phyloP scores from a whole-genome alignment of 345 rosid species.

The rapeseed (Brassica napus) region DNA sequence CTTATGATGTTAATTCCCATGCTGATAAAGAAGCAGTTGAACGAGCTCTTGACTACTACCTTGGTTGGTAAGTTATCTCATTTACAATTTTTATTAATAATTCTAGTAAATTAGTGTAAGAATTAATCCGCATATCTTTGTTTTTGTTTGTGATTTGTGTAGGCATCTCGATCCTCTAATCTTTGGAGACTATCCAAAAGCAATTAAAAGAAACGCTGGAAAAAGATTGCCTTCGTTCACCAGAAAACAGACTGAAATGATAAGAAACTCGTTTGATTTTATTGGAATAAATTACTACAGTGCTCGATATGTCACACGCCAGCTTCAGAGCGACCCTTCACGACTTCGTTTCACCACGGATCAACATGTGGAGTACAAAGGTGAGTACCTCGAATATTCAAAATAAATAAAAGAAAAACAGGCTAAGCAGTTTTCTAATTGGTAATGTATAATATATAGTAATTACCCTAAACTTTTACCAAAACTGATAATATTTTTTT shows the following conservation, averaged over 20 bases:
- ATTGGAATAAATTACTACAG: slow-evolving; percentile 50
- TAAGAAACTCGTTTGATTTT: slow-evolving; percentile 50
- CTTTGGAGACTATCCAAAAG: slow-evolving; percentile 45
- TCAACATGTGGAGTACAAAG: slow-evolving; percentile 31
- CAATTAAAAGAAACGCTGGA: slow-evolving; percentile 35
- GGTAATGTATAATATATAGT: background rate
- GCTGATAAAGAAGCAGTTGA: slow-evolving; percentile 38
- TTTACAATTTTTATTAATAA: background rate
- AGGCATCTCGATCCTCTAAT: slow-evolving; percentile 43
- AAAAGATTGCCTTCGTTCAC: slow-evolving; percentile 48
- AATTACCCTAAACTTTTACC: background rate
- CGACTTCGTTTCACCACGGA: slow-evolving; percentile 39
- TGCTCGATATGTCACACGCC: slow-evolving; percentile 30
- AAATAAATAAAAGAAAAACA: background rate
- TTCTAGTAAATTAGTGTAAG: background rate
- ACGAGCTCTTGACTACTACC: slow-evolving; percentile 17
- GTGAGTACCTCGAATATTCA: slow-evolving; percentile 24
- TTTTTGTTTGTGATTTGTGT: background rate
- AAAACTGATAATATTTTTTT: background rate
- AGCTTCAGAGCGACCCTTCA: background rate
- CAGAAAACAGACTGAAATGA: slow-evolving; percentile 17
- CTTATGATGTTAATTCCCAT: slow-evolving; percentile 22
- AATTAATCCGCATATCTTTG: background rate
- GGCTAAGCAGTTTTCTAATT: background rate
- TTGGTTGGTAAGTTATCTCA: slow-evolving; percentile 27